These are phyloP conservation scores for Auricularia auricula-judae DNA, from an alignment of 768 basidiomycete species.

Conservation along the genomic window DNA sequence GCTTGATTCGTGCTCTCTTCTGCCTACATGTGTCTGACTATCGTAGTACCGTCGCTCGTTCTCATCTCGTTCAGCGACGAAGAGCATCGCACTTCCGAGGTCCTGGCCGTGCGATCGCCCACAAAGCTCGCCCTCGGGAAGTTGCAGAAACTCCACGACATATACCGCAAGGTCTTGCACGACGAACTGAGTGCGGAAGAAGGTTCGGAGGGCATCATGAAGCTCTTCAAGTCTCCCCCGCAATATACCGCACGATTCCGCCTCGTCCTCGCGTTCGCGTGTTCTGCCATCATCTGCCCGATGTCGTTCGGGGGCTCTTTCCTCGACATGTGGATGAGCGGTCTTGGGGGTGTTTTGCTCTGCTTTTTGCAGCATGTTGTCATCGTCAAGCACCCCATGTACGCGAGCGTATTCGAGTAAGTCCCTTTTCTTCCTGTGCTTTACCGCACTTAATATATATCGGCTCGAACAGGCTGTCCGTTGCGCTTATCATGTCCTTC, in stretches of 20 bases:
- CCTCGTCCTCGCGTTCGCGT: constrained; percentile 54
- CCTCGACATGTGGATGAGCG: constrained; percentile 78
- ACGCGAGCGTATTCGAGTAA: constrained; percentile 88
- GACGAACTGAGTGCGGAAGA: constrained; percentile 80
- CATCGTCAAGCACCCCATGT: constrained; percentile 65
- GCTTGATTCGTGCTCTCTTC: constrained; percentile 7
- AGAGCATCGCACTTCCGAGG: constrained; percentile 32
- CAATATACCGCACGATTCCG: constrained; percentile 53
- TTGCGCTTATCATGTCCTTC: constrained; percentile 74
- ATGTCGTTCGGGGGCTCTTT: constrained; percentile 78
- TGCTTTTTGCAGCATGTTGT: constrained; percentile 62
- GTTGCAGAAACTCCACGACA: constrained; percentile 71
- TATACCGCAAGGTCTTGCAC: constrained; percentile 84
- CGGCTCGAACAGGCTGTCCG: constrained; percentile 50
- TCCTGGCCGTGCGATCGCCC: constrained; percentile 70
- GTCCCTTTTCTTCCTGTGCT: constrained; percentile 17
- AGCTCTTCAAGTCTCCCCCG: constrained; percentile 51
- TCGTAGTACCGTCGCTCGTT: constrained; percentile 17
- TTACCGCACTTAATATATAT: constrained; percentile 6
- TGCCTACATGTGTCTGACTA: neutral
- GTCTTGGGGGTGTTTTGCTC: constrained; percentile 53
- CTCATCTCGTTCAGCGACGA: constrained; percentile 33
- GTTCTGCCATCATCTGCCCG: constrained; percentile 72
- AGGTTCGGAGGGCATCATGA: constrained; percentile 53
- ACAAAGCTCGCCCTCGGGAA: constrained; percentile 74